A percentile compares a stretch with the other conserved stretches of the same genome.
Conservation (phyloP, 2,329 filamentous ascomycete genomes). For the Talaromyces sp. region DNA sequence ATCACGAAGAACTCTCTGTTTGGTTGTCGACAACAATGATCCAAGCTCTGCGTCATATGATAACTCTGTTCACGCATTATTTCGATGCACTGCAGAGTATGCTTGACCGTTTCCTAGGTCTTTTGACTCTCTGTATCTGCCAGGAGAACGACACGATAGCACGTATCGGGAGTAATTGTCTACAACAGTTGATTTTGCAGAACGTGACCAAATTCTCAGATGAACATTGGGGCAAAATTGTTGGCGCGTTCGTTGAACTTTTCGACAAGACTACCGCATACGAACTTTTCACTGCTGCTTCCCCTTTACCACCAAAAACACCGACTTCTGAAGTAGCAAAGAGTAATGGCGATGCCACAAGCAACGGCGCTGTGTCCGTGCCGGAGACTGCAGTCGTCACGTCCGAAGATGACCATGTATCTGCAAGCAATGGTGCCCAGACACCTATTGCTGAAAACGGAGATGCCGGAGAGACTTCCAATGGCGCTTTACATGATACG, state of each 20-base stretch:
- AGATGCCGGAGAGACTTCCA: constrained; percentile 22
- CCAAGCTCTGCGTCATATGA: constrained; percentile 95
- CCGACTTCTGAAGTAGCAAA: constrained; percentile 23
- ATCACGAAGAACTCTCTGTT: constrained; percentile 94
- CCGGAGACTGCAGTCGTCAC: constrained; percentile 24
- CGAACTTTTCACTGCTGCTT: constrained; percentile 85
- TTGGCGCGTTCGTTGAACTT: constrained; percentile 90
- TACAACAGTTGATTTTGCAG: constrained; percentile 93
- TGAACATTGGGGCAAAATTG: constrained; percentile 90
- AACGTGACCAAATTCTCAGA: constrained; percentile 89
- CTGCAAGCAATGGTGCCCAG: constrained; percentile 30
- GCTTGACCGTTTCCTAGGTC: constrained; percentile 93
- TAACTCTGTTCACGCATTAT: constrained; percentile 97
- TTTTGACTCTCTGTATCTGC: constrained; percentile 92
- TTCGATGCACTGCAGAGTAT: constrained; percentile 96
- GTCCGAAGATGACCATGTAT: constrained; percentile 25
- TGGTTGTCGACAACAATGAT: constrained; percentile 99
- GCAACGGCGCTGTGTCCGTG: constrained; percentile 26
- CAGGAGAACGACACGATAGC: constrained; percentile 99
- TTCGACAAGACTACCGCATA: constrained; percentile 94
- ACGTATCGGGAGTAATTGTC: constrained; percentile 93
- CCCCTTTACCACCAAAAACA: constrained; percentile 42
- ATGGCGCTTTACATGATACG: constrained; percentile 18
- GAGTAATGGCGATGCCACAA: constrained; percentile 29
- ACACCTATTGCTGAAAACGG: constrained; percentile 32